Evolutionary conservation across 2,329 filamentous ascomycete species (phyloP).

Genomic region (Hansfordia pulvinata): DNA sequence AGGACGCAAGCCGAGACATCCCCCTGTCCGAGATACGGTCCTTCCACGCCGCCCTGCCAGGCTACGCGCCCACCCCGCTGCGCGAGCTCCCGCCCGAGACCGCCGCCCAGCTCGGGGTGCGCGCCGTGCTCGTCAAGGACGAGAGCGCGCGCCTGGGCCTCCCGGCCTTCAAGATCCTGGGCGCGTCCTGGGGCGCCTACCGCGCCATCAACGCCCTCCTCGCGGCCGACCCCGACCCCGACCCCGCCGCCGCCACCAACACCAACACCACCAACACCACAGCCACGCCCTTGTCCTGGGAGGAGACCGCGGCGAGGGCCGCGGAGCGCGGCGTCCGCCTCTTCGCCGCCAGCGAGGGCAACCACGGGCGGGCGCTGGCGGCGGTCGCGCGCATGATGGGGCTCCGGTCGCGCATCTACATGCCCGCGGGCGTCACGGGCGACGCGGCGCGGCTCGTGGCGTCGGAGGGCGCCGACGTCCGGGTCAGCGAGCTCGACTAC

Average conservation of each 20-base stretch:
- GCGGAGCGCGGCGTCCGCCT: constrained; percentile 24
- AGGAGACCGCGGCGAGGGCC: too few relatives aligned
- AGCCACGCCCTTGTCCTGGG: too few relatives aligned
- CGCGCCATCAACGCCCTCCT: constrained; percentile 34
- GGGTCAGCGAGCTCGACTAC: constrained; percentile 42
- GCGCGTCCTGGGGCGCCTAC: constrained; percentile 58
- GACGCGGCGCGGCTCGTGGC: constrained; percentile 38
- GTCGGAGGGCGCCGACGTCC: constrained; percentile 46
- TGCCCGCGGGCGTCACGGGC: constrained; percentile 41
- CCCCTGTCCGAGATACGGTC: too few relatives aligned
- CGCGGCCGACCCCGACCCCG: constrained; percentile 22
- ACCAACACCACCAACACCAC: too few relatives aligned
- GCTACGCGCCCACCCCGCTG: constrained; percentile 42
- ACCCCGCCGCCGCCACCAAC: constrained; percentile 26
- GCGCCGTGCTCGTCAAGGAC: constrained; percentile 50
- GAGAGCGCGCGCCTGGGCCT: constrained; percentile 53
- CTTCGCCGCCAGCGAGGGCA: constrained; percentile 58
- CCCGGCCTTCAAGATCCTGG: constrained; percentile 64
- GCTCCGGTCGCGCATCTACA: constrained; percentile 41
- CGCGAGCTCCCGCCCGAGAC: constrained; percentile 31
- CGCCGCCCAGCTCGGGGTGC: constrained; percentile 43
- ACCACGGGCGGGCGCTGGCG: constrained; percentile 59
- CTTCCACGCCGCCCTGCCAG: constrained; percentile 48
- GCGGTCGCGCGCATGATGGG: constrained; percentile 47
- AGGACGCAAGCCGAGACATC: too few relatives aligned